Base-by-base conservation (phyloP, 495 filamentous ascomycete genomes). In the Penicillium fimorum region DNA sequence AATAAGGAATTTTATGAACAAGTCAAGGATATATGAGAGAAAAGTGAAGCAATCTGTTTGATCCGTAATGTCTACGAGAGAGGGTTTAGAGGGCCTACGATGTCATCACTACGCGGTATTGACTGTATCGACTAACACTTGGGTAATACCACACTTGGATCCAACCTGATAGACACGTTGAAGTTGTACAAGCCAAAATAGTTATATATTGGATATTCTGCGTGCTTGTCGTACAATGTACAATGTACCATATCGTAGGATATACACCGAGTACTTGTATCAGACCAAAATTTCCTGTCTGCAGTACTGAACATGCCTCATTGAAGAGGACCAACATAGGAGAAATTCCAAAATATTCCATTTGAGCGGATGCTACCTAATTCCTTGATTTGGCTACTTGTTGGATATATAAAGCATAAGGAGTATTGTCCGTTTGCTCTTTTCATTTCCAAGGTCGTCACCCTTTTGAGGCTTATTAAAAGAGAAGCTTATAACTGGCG, bases 71-170 rank as follows among this genome's bases (percentile, higher is more conserved):
- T 17, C 24, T 13, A 29, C 22, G 17, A 32, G 10, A 13, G 40
- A 45, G 43, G 51, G 38, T 18, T 49, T 11, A 2, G 51, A 25
- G 22, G 10, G 44, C 45, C 17, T 32, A 51, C 52, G 53, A 65
- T 62, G 59, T 65, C 62, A 62, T 62, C 53, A 59, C 48, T 54
- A 62, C 56, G 59, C 48, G 52, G 44, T 47, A 27, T 44, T 59
- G 59, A 62, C 58, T 57, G 8, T 58, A 48, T 60, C 46, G 5
- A 37, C 22, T 22, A 10, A 53, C 18, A 15, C 5, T 30, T 30
- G 44, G 15, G 44, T 47, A 47, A 30, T 30, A 12, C n/a, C 15
- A 18, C 25, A n/a, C 42, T 37, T 5, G 33, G 15, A 37, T 37
- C 13, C 33, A 37, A 37, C 33, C 12, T 35, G 33, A 37, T 15